Percentiles rank a stretch among this genome's conserved stretches.
Conservation (phyloP, 2,329 filamentous ascomycete species). For the Talaromyces sp. region DNA sequence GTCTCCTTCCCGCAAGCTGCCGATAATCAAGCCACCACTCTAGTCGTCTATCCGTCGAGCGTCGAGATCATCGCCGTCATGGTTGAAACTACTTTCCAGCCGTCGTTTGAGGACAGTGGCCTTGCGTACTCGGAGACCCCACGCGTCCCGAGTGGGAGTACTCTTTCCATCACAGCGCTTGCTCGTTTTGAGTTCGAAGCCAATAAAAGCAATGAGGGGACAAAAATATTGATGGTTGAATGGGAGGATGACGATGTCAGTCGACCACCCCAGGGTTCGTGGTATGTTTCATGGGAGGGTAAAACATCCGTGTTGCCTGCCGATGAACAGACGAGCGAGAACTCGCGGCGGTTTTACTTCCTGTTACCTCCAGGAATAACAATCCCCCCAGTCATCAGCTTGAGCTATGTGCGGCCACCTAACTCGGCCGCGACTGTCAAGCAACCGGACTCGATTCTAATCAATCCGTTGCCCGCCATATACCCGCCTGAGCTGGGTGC, state of each 20-base stretch:
- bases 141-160: slow-evolving; percentile 10
- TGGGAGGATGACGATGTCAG: slow-evolving; percentile 65
- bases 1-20: neutral
- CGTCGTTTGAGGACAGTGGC: neutral
- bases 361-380: slow-evolving; percentile 67
- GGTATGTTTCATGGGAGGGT: slow-evolving; percentile 80
- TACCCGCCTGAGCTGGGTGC: slow-evolving; percentile 72
- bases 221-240: slow-evolving; percentile 89
- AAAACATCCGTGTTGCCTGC: slow-evolving; percentile 69
- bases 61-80: neutral
- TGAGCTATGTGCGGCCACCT: slow-evolving; percentile 51
- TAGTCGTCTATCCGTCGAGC: neutral
- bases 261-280: slow-evolving; percentile 50
- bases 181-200: slow-evolving; percentile 84
- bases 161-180: slow-evolving; percentile 54
- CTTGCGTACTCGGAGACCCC: neutral
- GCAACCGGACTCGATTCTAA: slow-evolving; percentile 49
- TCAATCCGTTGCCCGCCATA: slow-evolving; percentile 81
- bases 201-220: slow-evolving; percentile 72
- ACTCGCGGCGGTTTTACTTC: slow-evolving; percentile 68
- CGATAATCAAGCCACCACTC: slow-evolving; percentile 1
- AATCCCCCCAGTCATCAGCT: slow-evolving; percentile 68
- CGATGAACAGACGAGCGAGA: slow-evolving; percentile 52
- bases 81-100: neutral
- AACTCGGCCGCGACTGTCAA: slow-evolving; percentile 32